A percentile compares a stretch with the other conserved stretches of the same genome.
These are phyloP conservation scores for Candida dajiaensis DNA, from an alignment of 805 yeast genomes.

Conservation along the genomic window DNA sequence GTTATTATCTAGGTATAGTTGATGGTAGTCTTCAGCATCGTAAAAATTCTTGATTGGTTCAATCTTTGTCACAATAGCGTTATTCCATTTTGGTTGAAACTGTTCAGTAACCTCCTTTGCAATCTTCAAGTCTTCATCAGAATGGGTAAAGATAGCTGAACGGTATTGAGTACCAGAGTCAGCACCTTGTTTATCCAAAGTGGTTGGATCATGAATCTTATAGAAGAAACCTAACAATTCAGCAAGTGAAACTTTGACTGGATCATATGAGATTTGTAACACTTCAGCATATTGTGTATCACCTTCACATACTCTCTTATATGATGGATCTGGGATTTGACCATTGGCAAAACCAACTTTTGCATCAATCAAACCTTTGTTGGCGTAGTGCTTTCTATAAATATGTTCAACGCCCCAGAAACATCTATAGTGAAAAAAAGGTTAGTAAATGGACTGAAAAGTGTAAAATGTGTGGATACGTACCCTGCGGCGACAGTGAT, in stretches of 20 bases:
- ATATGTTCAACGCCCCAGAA: conserved; percentile 91
- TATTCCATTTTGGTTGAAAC: conserved; percentile 65
- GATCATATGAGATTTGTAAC: conserved; percentile 78
- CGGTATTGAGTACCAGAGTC: conserved; percentile 89
- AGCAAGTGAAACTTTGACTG: conserved; percentile 47
- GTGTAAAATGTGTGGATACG: conserved; percentile 25
- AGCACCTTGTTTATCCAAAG: conserved; percentile 76
- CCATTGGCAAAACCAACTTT: conserved; percentile 95
- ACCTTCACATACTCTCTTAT: conserved; percentile 70
- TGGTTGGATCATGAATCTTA: conserved; percentile 92
- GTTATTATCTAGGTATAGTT: conserved; percentile 68
- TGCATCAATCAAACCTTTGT: conserved; percentile 63
- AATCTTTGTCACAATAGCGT: conserved; percentile 62
- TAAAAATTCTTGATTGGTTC: conserved; percentile 65
- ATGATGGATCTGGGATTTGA: conserved; percentile 42
- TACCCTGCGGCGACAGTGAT: conserved; percentile 59
- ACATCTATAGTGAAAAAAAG: conserved; percentile 37
- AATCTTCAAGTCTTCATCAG: conserved; percentile 36
- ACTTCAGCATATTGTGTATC: conserved; percentile 76
- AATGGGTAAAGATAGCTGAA: conserved; percentile 68
- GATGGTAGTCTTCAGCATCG: conserved; percentile 97
- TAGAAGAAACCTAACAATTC: conserved; percentile 80
- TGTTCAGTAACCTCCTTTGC: conserved; percentile 43
- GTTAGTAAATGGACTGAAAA: conserved; percentile 9
- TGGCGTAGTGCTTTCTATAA: conserved; percentile 61